Base-by-base conservation (phyloP, 2,329 filamentous ascomycete genomes). In the Capronia epimyces region DNA sequence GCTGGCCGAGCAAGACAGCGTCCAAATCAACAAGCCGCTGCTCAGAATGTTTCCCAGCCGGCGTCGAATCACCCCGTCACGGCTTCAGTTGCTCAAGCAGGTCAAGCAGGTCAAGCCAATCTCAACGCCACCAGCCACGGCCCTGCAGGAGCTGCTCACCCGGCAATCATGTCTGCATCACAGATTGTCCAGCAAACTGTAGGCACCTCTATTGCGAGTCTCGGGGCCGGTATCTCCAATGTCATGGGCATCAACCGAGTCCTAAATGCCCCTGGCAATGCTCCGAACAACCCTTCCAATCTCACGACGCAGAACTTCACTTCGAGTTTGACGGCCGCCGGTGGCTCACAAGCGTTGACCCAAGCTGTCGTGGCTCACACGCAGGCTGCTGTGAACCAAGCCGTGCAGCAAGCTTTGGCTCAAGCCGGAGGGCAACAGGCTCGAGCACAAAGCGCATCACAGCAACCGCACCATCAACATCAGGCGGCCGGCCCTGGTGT, bases 41-140 rank as follows among this genome's bases (percentile, higher is more conserved):
- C 43, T 21, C 41, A 47, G 13, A 36, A 43, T 34, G 47, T 43
- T 16, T 37, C 44, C 24, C 66, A 63, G 58, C 56, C 64, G 42
- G 66, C 69, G 29, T 63, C 65, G n/a, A 50, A 67, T 60, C 68
- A 68, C 25, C 42, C 44, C 31, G 64, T 66, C 43, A n/a, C n/a
- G n/a, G n/a, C n/a, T n/a, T n/a, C n/a, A n/a, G 60, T 62, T 42
- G 65, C 63, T 46, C 60, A n/a, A n/a, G n/a, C 53, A 31, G 25
- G 37, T 25, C 46, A 46, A 37, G 24, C 25, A 7, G 36, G 21
- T 25, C 46, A 45, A 40, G 15, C 43, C 18, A 52, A 53, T 16
- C 29, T 39, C 21, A 10, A 44, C 3, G 16, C 46, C 7, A 15
- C 22, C 24, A 50, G 15, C 20, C 36, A 29, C 5, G 32, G 47